A percentile compares a stretch with the other conserved stretches of the same genome.
Conservation (phyloP, 805 yeast species). For the Nakazawaea sp. region DNA sequence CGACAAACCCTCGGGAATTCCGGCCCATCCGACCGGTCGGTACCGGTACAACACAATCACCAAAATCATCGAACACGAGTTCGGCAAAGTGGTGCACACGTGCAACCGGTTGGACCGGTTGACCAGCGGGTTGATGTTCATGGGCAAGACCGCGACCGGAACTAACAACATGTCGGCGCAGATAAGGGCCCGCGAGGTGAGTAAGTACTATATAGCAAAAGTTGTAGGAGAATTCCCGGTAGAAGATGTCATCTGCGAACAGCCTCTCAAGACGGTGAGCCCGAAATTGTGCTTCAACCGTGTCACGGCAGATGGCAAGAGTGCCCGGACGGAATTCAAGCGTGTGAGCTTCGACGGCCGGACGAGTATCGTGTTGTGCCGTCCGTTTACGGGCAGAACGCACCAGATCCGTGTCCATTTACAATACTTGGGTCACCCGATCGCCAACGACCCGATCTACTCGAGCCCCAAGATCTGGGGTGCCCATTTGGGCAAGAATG, state of each 20-base stretch:
- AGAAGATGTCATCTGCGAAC: slow-evolving; percentile 47
- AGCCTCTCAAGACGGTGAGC: slow-evolving; percentile 63
- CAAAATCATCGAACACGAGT: slow-evolving; percentile 66
- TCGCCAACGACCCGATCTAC: slow-evolving; percentile 88
- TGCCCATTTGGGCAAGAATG: slow-evolving; percentile 53
- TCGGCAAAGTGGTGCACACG: slow-evolving; percentile 61
- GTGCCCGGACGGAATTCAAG: slow-evolving; percentile 66
- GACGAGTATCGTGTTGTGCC: slow-evolving; percentile 68
- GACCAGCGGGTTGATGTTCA: slow-evolving; percentile 90
- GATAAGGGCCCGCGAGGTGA: slow-evolving; percentile 63
- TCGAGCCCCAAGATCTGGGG: slow-evolving; percentile 85
- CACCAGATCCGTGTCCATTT: slow-evolving; percentile 94
- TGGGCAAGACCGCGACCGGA: slow-evolving; percentile 75
- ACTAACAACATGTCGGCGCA: slow-evolving; percentile 74
- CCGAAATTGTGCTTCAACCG: slow-evolving; percentile 69
- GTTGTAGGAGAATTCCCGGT: slow-evolving; percentile 83
- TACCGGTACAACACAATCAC: slow-evolving; percentile 72
- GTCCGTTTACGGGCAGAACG: slow-evolving; percentile 87
- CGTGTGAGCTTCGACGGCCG: slow-evolving; percentile 66
- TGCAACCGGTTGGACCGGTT: slow-evolving; percentile 86
- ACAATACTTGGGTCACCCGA: slow-evolving; percentile 84
- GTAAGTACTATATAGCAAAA: slow-evolving; percentile 79
- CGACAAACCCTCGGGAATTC: slow-evolving; percentile 92
- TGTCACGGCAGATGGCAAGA: slow-evolving; percentile 50
- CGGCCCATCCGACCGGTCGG: slow-evolving; percentile 93